Percentiles rank a stretch among this genome's conserved stretches.
Conservation (phyloP, 2,329 filamentous ascomycete genomes). For the Aspergillus sp. region DNA sequence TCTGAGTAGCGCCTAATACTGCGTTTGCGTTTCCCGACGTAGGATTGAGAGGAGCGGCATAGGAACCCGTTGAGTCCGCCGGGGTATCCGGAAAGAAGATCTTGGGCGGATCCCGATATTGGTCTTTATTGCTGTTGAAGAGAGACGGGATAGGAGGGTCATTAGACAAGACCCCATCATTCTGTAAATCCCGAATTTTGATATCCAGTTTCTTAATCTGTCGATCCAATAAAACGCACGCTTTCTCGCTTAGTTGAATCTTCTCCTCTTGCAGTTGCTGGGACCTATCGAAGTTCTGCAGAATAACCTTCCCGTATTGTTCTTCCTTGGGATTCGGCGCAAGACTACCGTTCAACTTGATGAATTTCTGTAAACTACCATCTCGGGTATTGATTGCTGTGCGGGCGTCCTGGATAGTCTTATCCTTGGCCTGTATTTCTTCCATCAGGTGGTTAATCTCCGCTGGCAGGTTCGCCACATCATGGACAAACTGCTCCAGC, state of each 20-base stretch:
- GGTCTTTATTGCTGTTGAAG: conserved; percentile 41
- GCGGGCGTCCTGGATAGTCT: conserved; percentile 51
- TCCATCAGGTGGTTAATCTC: conserved; percentile 61
- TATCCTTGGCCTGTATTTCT: conserved; percentile 60
- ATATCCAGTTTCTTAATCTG: conserved; percentile 58
- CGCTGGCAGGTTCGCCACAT: conserved; percentile 56
- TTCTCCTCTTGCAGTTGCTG: conserved; percentile 58
- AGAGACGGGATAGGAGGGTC: conserved; percentile 56
- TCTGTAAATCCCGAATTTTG: conserved; percentile 54
- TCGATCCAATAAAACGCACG: conserved; percentile 53
- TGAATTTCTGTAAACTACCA: conserved; percentile 57
- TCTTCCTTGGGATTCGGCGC: conserved; percentile 59
- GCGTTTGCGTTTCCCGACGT: conserved; percentile 51
- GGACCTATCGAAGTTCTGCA: conserved; percentile 52
- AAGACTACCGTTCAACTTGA: conserved; percentile 56
- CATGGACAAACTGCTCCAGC: conserved; percentile 60
- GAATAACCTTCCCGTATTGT: conserved; percentile 50
- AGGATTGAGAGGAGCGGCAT: conserved; percentile 44
- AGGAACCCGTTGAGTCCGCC: conserved; percentile 33
- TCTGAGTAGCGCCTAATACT: conserved; percentile 47
- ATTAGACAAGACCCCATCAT: conserved; percentile 52
- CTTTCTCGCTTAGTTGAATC: conserved; percentile 54
- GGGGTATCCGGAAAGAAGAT: conserved; percentile 44
- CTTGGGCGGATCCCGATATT: conserved; percentile 40
- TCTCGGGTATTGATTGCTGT: conserved; percentile 54